Evolutionary conservation across 768 basidiomycete genomes (phyloP), one percentile per base, ranked within the genome.

Genomic region (Lyophyllum atratum): DNA sequence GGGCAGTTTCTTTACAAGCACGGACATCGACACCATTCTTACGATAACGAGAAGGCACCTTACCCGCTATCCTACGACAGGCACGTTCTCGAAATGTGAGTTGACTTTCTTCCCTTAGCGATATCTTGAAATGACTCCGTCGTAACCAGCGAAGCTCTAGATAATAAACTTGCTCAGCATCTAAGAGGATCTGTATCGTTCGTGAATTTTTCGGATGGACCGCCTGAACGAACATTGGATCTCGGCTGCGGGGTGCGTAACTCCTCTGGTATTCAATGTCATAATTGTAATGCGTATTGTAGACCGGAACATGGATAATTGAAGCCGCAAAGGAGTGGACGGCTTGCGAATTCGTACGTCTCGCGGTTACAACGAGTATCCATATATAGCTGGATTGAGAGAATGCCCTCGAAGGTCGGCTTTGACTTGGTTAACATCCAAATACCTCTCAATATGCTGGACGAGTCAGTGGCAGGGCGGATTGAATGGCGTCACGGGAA

Each of bases 361-460:
- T 15, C 22, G 11, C 21, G 49, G 26, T 21, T n/a, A 37, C 46
- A 52, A 31, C 28, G 15, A 42, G 37, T 22, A 42, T 47, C 26
- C 19, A 40, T 26, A 33, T 15, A 15, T 40, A 5, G 19, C n/a
- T 4, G 37, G 61, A 14, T 51, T 45, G 17, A 29, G 12, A 14
- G 28, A 51, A 22, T 19, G 45, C 44, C 22, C 39, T 42, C 48
- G 15, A 54, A 91, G 89, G 83, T 92, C 58, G 90, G 90, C 42
- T 89, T 90, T 66, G 90, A 92, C 70, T 76, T 92, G 46, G 86
- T 90, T 39, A 85, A 90, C 60, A 74, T 91, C 1, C 90, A 92
- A 72, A 77, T 88, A 52, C 81, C 87, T 22, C 70, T 80, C 33
- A 73, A 74, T 24, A 55, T 83, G 17, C 65, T 91, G 10, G 81